A percentile compares a stretch with the other conserved stretches of the same genome.
These are phyloP conservation scores for Scheffersomyces quercinus DNA, from an alignment of 1,139 yeast genomes.

Conservation along the genomic window DNA sequence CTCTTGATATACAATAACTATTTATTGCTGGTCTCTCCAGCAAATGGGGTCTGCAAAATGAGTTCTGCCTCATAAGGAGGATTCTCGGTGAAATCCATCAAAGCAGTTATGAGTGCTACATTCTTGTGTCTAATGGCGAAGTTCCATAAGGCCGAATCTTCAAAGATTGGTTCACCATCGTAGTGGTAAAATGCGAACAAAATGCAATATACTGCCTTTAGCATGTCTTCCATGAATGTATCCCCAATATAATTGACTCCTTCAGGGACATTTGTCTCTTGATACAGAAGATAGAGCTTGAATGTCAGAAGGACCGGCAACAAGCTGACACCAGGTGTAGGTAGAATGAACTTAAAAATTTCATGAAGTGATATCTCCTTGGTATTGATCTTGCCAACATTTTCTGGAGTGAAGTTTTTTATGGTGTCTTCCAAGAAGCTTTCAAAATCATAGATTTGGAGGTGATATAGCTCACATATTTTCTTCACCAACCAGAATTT, in stretches of 20 bases:
- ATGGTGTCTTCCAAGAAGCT: slow-evolving; percentile 10
- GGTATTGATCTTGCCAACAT: slow-evolving; percentile 1
- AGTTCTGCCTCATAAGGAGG: slow-evolving; percentile 7
- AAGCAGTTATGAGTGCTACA: slow-evolving; percentile 15
- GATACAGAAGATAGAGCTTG: slow-evolving; percentile 1
- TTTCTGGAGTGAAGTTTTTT: slow-evolving; percentile 8
- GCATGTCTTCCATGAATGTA: slow-evolving; percentile 8
- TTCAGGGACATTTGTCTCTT: slow-evolving; percentile 1
- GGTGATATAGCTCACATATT: slow-evolving; percentile 12
- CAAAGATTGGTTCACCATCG: slow-evolving; percentile 4
- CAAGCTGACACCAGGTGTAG: background rate
- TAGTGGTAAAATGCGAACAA: slow-evolving; percentile 11
- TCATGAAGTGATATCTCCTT: slow-evolving; percentile 5
- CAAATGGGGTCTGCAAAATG: too few species aligned
- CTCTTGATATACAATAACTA: too few species aligned
- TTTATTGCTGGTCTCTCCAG: too few species aligned
- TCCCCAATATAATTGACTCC: slow-evolving; percentile 7
- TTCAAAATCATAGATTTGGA: slow-evolving; percentile 16
- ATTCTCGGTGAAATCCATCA: slow-evolving; percentile 17
- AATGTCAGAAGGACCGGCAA: too few species aligned
- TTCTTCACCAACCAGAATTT: slow-evolving; percentile 12
- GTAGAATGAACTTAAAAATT: slow-evolving; percentile 2
- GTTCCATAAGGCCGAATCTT: slow-evolving; percentile 19
- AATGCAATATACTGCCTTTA: slow-evolving; percentile 10
- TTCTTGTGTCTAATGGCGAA: slow-evolving; percentile 18